Evolutionary conservation across 2,329 filamentous ascomycete species (phyloP), one percentile per base, ranked within the genome.

Genomic region (Diaporthe nobilis): DNA sequence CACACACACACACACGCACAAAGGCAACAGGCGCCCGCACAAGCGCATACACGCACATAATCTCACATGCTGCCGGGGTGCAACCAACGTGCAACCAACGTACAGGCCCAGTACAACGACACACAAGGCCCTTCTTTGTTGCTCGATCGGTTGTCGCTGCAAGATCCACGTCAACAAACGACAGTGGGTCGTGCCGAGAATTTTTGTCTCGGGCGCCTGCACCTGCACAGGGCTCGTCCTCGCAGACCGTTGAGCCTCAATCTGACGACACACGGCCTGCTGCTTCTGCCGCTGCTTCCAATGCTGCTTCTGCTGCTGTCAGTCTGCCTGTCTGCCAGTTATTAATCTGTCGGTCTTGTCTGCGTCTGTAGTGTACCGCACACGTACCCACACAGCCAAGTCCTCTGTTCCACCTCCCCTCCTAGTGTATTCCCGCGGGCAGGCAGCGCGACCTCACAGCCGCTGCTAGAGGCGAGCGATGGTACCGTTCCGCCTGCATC

Each of bases 91-190:
- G 65, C 65, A 28, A 71, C 68, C 68, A 44, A 42, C 37, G 68
- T 71, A 71, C 68, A 44, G 28, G 15, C 25, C 44, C 37, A 51
- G 75, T 72, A 71, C 73, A 22, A 77, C 75, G 75, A 70, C 70
- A 71, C 73, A 77, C 75, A 73, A 70, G 61, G 60, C 34, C 57
- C 13, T 55, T 74, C 37, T 71, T 49, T 44, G 28, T 71, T 25
- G 47, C 49, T 44, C 57, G 68, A 68, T 57, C 47, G 51, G 34
- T 72, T 76, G 74, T 71, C 51, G n/a, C 71, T 55, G 71, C 71
- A 73, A 55, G 63, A 71, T 71, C 63, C 65, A 71, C 39, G 55
- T 47, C 72, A 71, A 75, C 65, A 75, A 63, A 70, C 49, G n/a
- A 55, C 53, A 31, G 49, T 61, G 63, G 70, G 73, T 65, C 42